These are phyloP conservation scores for Fusarium acutatum DNA, from an alignment of 2,329 filamentous ascomycete genomes.

Conservation along the genomic window DNA sequence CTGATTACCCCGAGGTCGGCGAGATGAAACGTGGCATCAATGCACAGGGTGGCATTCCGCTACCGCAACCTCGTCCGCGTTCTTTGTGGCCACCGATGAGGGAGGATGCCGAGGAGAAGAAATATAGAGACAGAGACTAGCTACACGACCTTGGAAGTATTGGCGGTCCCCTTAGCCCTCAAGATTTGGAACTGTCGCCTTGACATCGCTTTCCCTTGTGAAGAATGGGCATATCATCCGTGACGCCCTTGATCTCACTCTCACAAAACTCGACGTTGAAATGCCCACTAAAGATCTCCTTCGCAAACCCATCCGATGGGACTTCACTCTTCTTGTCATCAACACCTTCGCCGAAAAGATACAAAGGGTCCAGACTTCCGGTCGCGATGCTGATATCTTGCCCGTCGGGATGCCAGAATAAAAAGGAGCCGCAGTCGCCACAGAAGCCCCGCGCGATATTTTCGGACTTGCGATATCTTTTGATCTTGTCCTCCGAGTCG, in stretches of 20 bases:
- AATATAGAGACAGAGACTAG: background rate
- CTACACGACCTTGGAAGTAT: background rate
- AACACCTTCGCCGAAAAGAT: background rate
- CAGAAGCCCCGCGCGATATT: slow-evolving; percentile 3
- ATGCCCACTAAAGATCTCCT: background rate
- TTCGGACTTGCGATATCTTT: background rate
- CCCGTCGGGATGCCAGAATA: slow-evolving; percentile 7
- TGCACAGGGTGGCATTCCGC: background rate
- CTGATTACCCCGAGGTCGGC: slow-evolving; percentile 20
- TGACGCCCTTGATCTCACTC: slow-evolving; percentile 14
- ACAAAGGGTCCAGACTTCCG: slow-evolving; percentile 8
- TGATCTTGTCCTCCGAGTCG: background rate
- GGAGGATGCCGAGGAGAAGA: fast-evolving
- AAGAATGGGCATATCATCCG: slow-evolving; percentile 8
- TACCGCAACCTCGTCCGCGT: background rate
- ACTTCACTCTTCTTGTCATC: background rate
- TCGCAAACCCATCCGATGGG: background rate
- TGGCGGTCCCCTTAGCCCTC: fast-evolving
- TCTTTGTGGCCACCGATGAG: background rate
- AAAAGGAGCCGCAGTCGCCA: background rate
- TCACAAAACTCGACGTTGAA: background rate
- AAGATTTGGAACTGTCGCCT: background rate
- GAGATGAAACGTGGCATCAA: slow-evolving; percentile 6
- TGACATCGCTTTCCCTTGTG: background rate
- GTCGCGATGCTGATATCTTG: background rate